These are phyloP conservation scores for Coffea eugenioides DNA, from an alignment of 257 asterid genomes.

Conservation along the genomic window DNA sequence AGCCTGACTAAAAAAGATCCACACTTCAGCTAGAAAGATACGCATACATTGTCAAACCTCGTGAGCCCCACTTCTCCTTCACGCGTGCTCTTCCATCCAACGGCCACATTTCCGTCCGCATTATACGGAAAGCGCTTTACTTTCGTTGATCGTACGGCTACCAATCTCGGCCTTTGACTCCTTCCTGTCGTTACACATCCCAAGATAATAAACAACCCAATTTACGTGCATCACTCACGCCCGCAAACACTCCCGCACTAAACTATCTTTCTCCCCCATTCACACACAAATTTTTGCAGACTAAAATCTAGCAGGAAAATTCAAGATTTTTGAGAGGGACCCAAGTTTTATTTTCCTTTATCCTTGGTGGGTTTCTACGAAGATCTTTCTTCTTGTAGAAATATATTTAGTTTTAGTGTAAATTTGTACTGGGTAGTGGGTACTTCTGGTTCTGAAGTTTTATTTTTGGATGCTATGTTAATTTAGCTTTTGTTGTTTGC, in stretches of 20 bases:
- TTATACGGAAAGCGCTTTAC: slow-evolving; percentile 51
- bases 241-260: slow-evolving; percentile 2
- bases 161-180: slow-evolving; percentile 55
- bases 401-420: not conserved
- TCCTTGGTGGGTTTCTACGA: slow-evolving; percentile 14
- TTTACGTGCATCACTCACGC: slow-evolving; percentile 6
- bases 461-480: too few relatives aligned
- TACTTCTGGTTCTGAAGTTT: too few relatives aligned
- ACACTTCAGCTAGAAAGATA: slow-evolving; percentile 5
- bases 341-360: not conserved
- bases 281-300: not conserved
- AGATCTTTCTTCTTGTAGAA: slow-evolving; percentile 9
- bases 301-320: slow-evolving; percentile 5
- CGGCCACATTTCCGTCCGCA: slow-evolving; percentile 51
- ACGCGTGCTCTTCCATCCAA: slow-evolving; percentile 86
- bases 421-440: not conserved
- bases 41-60: slow-evolving; percentile 70
- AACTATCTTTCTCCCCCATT: slow-evolving; percentile 1
- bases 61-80: slow-evolving; percentile 50
- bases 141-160: slow-evolving; percentile 47
- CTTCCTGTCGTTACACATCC: not conserved
- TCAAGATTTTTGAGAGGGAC: slow-evolving; percentile 6
- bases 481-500: too few relatives aligned
- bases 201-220: slow-evolving; percentile 4
- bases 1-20: too few relatives aligned